Base-by-base conservation (phyloP, 2,329 filamentous ascomycete genomes). In the Zymoseptoria tritici region DNA sequence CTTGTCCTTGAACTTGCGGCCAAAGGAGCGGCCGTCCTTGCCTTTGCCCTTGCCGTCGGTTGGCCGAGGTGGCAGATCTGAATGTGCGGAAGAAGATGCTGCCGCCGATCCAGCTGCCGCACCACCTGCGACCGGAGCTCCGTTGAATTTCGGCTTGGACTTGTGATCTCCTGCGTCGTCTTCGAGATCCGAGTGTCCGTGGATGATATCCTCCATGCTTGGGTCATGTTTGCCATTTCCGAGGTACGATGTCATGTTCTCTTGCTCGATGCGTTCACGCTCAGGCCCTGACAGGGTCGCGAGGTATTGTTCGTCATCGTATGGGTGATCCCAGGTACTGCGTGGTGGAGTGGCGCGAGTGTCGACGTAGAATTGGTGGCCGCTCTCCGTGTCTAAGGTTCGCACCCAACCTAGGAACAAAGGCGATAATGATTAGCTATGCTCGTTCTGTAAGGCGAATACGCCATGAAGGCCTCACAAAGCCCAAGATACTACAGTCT, bases 281-380 rank as follows among this genome's bases (percentile, higher is more conserved):
- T 85, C 81, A 55, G 77, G 72, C 0, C 76, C 69, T 0, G 77
- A 70, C 0, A 86, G 74, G 0, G 77, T 78, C 29, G 67, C 67
- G 24, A 86, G 73, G 67, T 80, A 85, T 55, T 78, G 65, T 1
- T 81, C 77, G 66, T 85, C 83, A 66, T 86, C 84, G 69, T 84
- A 81, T 0, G 84, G 83, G 67, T 86, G 84, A 52, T 79, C 77
- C 84, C 84, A 86, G 64, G 83, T 84, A 59, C 79, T 80, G 53
- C 81, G 78, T 0, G 83, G 82, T 0, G 83, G 83, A 11, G 79
- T 72, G 26, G 75, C 71, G 29, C 67, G 78, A 1, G 82, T 85
- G 71, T 86, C 81, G 66, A 86, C 83, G 71, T 84, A 86, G 78
- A 85, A 86, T 66, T 85, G 83, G 66, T 86, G 84, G 19, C 79